Conservation (phyloP, 2,329 filamentous ascomycete genomes). For the Fusarium longipes region DNA sequence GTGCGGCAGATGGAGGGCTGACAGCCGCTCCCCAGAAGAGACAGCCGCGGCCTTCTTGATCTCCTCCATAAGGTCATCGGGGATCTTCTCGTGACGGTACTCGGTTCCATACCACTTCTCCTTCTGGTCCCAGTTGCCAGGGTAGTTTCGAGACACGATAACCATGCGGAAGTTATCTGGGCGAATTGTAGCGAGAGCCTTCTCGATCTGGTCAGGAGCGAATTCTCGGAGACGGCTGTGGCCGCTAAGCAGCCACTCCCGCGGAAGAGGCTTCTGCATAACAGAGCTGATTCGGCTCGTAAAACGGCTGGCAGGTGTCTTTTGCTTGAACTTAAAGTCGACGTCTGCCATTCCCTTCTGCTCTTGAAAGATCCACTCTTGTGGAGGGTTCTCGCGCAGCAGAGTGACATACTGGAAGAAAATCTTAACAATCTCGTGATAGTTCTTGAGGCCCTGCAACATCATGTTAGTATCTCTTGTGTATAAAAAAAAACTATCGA, state of each 20-base stretch:
- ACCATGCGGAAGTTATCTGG: conserved; percentile 92
- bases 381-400: conserved; percentile 80
- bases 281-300: conserved; percentile 85
- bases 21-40: conserved; percentile 67
- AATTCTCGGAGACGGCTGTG: conserved; percentile 82
- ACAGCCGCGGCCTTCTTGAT: conserved; percentile 73
- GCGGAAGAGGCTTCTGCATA: conserved; percentile 91
- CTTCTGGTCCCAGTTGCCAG: conserved; percentile 85
- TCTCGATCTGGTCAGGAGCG: conserved; percentile 78
- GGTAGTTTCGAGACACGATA: conserved; percentile 84
- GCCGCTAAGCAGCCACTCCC: conserved; percentile 88
- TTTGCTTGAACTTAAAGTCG: conserved; percentile 94
- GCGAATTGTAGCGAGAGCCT: conserved; percentile 77
- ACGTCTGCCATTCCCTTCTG: conserved; percentile 91
- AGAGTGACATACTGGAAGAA: conserved; percentile 94
- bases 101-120: conserved; percentile 99
- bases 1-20: conserved; percentile 85
- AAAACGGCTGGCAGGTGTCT: conserved; percentile 88
- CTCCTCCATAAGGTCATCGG: conserved; percentile 77
- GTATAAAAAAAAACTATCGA: too few species aligned
- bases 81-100: conserved; percentile 85
- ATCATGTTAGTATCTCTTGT: conserved; percentile 17
- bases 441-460: conserved; percentile 74
- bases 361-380: conserved; percentile 95
- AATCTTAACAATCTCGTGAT: conserved; percentile 82